A percentile compares a stretch with the other conserved stretches of the same genome.
Conservation (phyloP, 2,329 filamentous ascomycete species). For the Clarireedia monteithiana region DNA sequence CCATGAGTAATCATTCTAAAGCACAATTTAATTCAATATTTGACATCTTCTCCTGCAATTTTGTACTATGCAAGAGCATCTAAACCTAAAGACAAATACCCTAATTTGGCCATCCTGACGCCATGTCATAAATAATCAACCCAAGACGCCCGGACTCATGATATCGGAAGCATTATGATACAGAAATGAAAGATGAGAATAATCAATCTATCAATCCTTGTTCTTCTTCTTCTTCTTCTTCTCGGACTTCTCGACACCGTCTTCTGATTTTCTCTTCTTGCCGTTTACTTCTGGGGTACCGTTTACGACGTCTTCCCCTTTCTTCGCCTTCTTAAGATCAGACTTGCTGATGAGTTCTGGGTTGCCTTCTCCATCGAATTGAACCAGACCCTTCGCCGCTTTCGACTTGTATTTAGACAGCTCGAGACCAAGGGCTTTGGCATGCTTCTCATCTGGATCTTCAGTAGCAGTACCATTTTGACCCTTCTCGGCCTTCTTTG, state of each 20-base stretch:
- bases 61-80: constrained; percentile 9
- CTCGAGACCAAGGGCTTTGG: constrained; percentile 60
- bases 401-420: constrained; percentile 73
- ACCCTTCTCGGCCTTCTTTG: constrained; percentile 28
- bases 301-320: constrained; percentile 54
- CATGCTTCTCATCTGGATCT: constrained; percentile 40
- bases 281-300: constrained; percentile 32
- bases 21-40: neutral
- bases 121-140: constrained; percentile 9
- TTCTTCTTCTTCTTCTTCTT: constrained; percentile 52
- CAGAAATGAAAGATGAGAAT: constrained; percentile 10
- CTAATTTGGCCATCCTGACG: constrained; percentile 6
- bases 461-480: constrained; percentile 24
- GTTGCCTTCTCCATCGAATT: constrained; percentile 45
- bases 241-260: constrained; percentile 50
- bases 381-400: constrained; percentile 54
- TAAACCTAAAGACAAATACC: constrained; percentile 9
- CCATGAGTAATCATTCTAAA: no score
- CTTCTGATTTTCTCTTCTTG: constrained; percentile 64
- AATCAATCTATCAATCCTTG: constrained; percentile 23
- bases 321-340: constrained; percentile 59
- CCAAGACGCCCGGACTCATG: constrained; percentile 10
- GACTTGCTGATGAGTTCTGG: constrained; percentile 32
- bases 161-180: constrained; percentile 15
- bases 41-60: constrained; percentile 5